Evolutionary conservation across 78 protist species (phyloP).

Genomic region (Dictyostelium brefeldianum): DNA sequence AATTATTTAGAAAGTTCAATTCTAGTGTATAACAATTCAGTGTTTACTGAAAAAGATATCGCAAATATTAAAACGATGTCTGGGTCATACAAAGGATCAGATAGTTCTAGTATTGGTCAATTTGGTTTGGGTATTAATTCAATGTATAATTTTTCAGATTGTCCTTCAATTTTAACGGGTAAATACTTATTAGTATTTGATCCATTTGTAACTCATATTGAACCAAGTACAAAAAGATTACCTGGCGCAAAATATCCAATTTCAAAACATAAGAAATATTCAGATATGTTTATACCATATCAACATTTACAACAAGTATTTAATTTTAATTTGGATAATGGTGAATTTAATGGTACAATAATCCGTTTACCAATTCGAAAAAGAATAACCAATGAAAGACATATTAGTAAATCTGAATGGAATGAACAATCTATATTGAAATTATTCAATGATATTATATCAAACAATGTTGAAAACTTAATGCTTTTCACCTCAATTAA

Average conservation of each 20-base stretch:
- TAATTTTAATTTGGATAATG: background rate
- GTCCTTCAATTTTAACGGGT: constrained; percentile 44
- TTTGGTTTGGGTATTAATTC: constrained; percentile 85
- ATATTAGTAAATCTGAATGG: background rate
- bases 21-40: constrained; percentile 20
- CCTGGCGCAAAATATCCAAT: constrained; percentile 3
- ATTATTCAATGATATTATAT: background rate
- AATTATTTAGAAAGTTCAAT: constrained; percentile 55
- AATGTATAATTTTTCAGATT: constrained; percentile 71
- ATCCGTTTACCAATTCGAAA: constrained; percentile 54
- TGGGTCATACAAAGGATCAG: constrained; percentile 23
- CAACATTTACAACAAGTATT: background rate
- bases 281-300: background rate
- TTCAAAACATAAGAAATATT: background rate
- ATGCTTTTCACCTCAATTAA: background rate
- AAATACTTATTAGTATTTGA: constrained; percentile 46
- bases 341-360: background rate
- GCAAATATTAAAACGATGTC: constrained; percentile 7
- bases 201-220: constrained; percentile 29
- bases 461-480: background rate
- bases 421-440: background rate
- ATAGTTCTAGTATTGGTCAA: constrained; percentile 41
- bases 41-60: constrained; percentile 59
- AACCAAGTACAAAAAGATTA: background rate
- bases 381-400: background rate